Conservation (phyloP, 129 eudicot genomes). For the Artemisia argyi region DNA sequence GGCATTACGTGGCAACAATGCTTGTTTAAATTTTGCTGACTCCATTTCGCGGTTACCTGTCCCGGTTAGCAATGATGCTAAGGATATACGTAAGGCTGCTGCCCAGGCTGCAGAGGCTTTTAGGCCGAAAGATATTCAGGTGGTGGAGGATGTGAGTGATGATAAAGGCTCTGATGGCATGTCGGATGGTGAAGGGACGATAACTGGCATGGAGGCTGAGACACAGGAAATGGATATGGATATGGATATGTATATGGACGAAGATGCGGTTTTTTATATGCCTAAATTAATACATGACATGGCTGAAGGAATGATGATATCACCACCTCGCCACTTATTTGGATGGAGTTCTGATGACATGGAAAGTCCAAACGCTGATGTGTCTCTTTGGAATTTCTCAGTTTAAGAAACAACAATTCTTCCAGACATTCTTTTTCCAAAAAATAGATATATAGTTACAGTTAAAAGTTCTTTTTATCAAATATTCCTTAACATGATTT, state of each 20-base stretch:
- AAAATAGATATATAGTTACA: too few relatives aligned
- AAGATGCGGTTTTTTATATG: slow-evolving; percentile 44
- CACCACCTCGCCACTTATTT: slow-evolving; percentile 55
- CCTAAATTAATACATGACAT: slow-evolving; percentile 41
- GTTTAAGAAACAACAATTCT: slow-evolving; percentile 11
- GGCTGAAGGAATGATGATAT: slow-evolving; percentile 58
- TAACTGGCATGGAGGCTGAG: background rate
- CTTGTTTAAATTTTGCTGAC: slow-evolving; percentile 77
- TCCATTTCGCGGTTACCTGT: slow-evolving; percentile 57
- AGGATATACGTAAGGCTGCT: slow-evolving; percentile 53
- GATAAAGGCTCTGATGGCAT: slow-evolving; percentile 8
- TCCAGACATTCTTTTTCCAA: too few relatives aligned
- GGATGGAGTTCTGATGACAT: slow-evolving; percentile 37
- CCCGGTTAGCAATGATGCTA: slow-evolving; percentile 44
- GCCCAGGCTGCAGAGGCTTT: slow-evolving; percentile 67
- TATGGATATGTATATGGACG: slow-evolving; percentile 36
- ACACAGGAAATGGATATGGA: background rate
- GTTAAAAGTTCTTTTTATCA: background rate
- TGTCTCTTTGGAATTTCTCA: slow-evolving; percentile 57
- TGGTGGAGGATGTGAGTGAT: slow-evolving; percentile 14
- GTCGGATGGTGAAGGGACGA: slow-evolving; percentile 5
- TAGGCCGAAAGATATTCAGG: slow-evolving; percentile 25
- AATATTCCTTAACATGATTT: background rate
- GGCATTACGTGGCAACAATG: slow-evolving; percentile 58
- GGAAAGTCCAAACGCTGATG: slow-evolving; percentile 39